These are phyloP conservation scores for Aspergillus aculeatus DNA, from an alignment of 2,329 filamentous ascomycete species.

Conservation along the genomic window DNA sequence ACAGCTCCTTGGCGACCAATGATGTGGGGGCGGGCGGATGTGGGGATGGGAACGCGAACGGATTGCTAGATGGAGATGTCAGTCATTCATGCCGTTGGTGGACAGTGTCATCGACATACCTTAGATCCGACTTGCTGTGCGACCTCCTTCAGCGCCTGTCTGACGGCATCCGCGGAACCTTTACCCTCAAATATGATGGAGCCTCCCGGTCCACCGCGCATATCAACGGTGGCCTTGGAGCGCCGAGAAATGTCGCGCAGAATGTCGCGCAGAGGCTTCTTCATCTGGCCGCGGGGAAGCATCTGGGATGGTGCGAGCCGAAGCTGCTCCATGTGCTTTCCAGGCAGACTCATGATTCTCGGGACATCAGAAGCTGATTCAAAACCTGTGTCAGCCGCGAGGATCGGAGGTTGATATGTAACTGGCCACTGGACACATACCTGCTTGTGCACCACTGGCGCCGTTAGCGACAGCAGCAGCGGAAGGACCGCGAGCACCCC, in stretches of 20 bases:
- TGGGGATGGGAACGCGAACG: conserved; percentile 75
- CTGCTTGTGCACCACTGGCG: conserved; percentile 54
- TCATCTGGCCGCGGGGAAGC: conserved; percentile 72
- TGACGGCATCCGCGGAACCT: conserved; percentile 78
- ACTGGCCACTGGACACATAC: conserved; percentile 39
- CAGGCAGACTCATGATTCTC: conserved; percentile 71
- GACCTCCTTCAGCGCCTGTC: conserved; percentile 85
- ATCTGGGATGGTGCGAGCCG: conserved; percentile 73
- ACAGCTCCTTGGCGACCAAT: conserved; percentile 89
- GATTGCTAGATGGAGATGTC: conserved; percentile 51
- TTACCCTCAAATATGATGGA: conserved; percentile 78
- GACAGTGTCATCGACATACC: conserved; percentile 50
- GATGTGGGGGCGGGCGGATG: conserved; percentile 80
- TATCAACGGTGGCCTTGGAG: conserved; percentile 80
- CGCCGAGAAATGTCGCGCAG: conserved; percentile 90
- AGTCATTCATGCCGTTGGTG: conserved; percentile 4
- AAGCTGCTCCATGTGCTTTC: conserved; percentile 76
- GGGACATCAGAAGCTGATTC: conserved; percentile 37
- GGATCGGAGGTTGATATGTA: neutral
- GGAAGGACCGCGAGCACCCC: conserved; percentile 64
- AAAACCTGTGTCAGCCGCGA: neutral
- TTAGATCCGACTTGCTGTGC: conserved; percentile 83
- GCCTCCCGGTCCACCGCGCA: conserved; percentile 70
- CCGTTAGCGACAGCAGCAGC: conserved; percentile 47
- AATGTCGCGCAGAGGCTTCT: conserved; percentile 79